A percentile compares a stretch with the other conserved stretches of the same genome.
These are phyloP conservation scores for Metschnikowia aberdeeniae DNA, from an alignment of 805 yeast species.

Conservation along the genomic window DNA sequence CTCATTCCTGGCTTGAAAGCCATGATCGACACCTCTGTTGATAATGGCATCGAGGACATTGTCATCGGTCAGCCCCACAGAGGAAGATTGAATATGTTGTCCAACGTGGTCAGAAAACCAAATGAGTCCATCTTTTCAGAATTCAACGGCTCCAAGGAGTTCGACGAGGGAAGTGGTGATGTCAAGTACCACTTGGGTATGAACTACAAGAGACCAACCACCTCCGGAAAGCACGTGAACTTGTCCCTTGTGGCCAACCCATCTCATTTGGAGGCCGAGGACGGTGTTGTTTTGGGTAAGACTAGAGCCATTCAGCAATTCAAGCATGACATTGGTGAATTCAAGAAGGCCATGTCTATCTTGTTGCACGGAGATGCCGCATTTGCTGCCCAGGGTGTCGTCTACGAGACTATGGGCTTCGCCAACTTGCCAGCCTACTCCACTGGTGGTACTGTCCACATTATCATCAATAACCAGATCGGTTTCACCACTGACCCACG, in stretches of 20 bases:
- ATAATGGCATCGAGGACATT: conserved; percentile 88
- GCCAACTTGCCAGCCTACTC: conserved; percentile 88
- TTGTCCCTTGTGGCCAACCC: conserved; percentile 97
- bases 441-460: conserved; percentile 97
- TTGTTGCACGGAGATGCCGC: conserved; percentile 99
- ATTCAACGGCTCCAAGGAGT: conserved; percentile 84
- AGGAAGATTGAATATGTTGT: conserved; percentile 96
- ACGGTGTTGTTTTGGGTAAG: conserved; percentile 97
- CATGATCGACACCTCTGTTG: conserved; percentile 88
- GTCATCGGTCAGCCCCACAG: conserved; percentile 99
- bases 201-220: conserved; percentile 98
- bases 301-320: conserved; percentile 93
- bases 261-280: conserved; percentile 98
- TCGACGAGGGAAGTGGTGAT: conserved; percentile 98
- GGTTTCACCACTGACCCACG: conserved; percentile 99
- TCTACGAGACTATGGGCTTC: conserved; percentile 97
- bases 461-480: conserved; percentile 95
- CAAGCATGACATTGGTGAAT: conserved; percentile 80
- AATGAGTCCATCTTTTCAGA: conserved; percentile 96
- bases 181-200: conserved; percentile 98
- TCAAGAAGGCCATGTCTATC: conserved; percentile 84
- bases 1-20: conserved; percentile 97
- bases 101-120: conserved; percentile 98
- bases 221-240: conserved; percentile 94
- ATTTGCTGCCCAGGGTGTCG: conserved; percentile 98